Evolutionary conservation across 2,329 filamentous ascomycete species (phyloP).

Genomic region (Trichoderma gracile): DNA sequence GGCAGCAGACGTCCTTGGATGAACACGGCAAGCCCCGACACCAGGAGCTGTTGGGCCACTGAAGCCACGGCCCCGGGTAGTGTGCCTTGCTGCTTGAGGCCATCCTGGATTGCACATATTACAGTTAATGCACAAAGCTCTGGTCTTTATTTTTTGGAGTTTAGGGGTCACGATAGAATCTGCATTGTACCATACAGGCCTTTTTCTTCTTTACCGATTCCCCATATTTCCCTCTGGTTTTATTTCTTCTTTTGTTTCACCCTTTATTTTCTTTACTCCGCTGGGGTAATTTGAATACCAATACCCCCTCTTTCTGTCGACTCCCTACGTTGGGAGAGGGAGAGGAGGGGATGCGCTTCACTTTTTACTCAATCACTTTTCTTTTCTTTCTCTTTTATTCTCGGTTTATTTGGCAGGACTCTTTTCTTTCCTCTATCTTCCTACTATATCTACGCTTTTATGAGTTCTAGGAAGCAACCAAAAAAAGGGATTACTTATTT

Average conservation of each 20-base stretch:
- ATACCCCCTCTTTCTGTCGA: background rate
- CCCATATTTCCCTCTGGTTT: background rate
- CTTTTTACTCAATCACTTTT: no score
- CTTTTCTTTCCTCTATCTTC: background rate
- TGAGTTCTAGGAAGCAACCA: background rate
- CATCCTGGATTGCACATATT: slow-evolving; percentile 21
- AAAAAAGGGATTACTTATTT: background rate
- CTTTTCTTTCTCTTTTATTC: background rate
- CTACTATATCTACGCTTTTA: background rate
- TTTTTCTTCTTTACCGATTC: slow-evolving; percentile 17
- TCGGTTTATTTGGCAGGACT: background rate
- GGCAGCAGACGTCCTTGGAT: slow-evolving; percentile 22
- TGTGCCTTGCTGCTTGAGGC: background rate
- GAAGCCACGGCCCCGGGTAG: background rate
- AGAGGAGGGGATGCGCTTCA: background rate
- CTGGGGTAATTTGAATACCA: background rate
- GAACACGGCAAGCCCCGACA: slow-evolving; percentile 29
- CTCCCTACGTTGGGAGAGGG: background rate
- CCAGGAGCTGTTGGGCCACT: slow-evolving; percentile 32
- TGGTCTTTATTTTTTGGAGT: slow-evolving; percentile 10
- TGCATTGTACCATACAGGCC: slow-evolving; percentile 23
- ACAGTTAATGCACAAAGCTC: slow-evolving; percentile 20
- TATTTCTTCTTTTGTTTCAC: background rate
- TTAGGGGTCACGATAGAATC: slow-evolving; percentile 21
- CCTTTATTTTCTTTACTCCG: slow-evolving; percentile 22